Percentiles rank a stretch among this genome's conserved stretches.
Conservation (phyloP, 2,329 filamentous ascomycete species). For the Aspergillus intermedius region DNA sequence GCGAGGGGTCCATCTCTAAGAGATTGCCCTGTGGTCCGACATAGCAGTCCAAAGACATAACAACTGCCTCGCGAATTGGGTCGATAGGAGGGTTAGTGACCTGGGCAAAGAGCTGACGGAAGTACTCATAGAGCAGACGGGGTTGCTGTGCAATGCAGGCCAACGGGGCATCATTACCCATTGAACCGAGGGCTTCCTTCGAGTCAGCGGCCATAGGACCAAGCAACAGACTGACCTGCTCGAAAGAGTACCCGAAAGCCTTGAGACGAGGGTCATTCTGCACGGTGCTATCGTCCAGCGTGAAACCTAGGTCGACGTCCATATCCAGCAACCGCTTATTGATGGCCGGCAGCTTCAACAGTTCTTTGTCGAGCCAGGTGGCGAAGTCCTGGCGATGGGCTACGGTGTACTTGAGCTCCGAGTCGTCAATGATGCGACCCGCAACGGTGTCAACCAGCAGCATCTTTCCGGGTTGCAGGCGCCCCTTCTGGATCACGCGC, state of each 20-base stretch:
- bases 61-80: slow-evolving; percentile 91
- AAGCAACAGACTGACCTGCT: slow-evolving; percentile 86
- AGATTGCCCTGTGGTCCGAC: slow-evolving; percentile 93
- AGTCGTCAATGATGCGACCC: slow-evolving; percentile 89
- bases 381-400: slow-evolving; percentile 82
- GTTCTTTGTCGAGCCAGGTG: slow-evolving; percentile 77
- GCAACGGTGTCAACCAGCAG: slow-evolving; percentile 85
- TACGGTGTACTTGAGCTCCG: slow-evolving; percentile 83
- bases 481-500: slow-evolving; percentile 83
- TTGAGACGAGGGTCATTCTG: slow-evolving; percentile 79
- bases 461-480: slow-evolving; percentile 92
- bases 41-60: slow-evolving; percentile 96
- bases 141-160: slow-evolving; percentile 87
- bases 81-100: slow-evolving; percentile 98
- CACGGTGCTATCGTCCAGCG: slow-evolving; percentile 62
- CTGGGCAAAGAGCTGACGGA: slow-evolving; percentile 94
- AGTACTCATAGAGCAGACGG: slow-evolving; percentile 88
- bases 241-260: slow-evolving; percentile 89
- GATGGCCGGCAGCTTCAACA: slow-evolving; percentile 73
- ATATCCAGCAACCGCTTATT: slow-evolving; percentile 54
- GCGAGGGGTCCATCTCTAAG: slow-evolving; percentile 83
- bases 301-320: slow-evolving; percentile 56
- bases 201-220: slow-evolving; percentile 96
- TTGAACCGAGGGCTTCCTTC: slow-evolving; percentile 92
- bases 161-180: slow-evolving; percentile 93